phyloP scores from a whole-genome alignment of 176 grass and related monocot genomes.

The Raddia distichophylla region DNA sequence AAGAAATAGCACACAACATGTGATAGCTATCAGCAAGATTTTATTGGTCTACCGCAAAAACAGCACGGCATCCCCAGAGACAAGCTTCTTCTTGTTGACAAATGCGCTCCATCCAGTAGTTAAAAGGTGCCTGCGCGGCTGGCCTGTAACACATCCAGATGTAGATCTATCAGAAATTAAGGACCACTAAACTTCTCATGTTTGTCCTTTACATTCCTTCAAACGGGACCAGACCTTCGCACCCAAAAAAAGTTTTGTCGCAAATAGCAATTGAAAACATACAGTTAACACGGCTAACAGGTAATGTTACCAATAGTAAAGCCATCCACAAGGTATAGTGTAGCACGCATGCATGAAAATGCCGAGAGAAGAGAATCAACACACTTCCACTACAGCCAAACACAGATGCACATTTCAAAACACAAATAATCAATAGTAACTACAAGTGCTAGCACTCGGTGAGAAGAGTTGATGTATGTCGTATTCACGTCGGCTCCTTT shows the following conservation, averaged over 20 bases:
- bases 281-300: not conserved
- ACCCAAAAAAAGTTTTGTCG: not conserved
- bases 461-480: not conserved
- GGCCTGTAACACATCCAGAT: constrained; percentile 67
- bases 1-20: not conserved
- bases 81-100: constrained; percentile 96
- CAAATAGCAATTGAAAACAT: constrained; percentile 4
- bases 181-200: constrained; percentile 36
- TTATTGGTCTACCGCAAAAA: constrained; percentile 72
- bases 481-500: not conserved
- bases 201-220: constrained; percentile 29
- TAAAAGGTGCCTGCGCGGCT: constrained; percentile 94
- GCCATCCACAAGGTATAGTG: not conserved
- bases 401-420: constrained; percentile 4
- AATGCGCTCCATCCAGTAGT: constrained; percentile 99
- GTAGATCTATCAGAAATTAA: constrained; percentile 46
- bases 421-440: not conserved
- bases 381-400: not conserved
- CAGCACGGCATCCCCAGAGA: constrained; percentile 83
- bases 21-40: not conserved
- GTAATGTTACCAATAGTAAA: not conserved
- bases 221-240: constrained; percentile 4
- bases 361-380: constrained; percentile 18
- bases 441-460: not conserved
- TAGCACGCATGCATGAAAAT: constrained; percentile 20